Evolutionary conservation across 192 early-diverging fungal genomes (phyloP).

Genomic region (Paraglomus brasilianum): DNA sequence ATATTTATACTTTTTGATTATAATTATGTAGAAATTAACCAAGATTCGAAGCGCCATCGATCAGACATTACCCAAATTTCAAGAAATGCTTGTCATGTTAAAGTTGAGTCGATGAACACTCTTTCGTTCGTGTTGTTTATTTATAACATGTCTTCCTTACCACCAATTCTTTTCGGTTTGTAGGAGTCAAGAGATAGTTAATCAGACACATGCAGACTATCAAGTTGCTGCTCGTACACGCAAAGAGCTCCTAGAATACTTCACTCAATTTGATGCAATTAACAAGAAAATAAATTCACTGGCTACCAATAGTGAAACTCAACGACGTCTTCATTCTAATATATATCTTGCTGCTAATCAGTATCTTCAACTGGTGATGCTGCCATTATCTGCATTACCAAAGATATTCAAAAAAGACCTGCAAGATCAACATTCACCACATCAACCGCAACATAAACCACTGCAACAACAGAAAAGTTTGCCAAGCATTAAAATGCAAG

Average conservation of each 20-base stretch:
- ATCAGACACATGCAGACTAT: conserved; percentile 54
- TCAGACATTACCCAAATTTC: conserved; percentile 53
- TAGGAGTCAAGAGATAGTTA: conserved; percentile 31
- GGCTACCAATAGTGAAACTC: conserved; percentile 45
- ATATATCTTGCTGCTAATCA: conserved; percentile 62
- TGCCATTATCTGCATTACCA: conserved; percentile 71
- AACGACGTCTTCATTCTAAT: conserved; percentile 61
- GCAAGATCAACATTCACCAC: conserved; percentile 13
- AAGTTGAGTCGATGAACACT: conserved; percentile 38
- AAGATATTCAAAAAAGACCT: conserved; percentile 46
- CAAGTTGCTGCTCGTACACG: conserved; percentile 60
- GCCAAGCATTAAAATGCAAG: conserved; percentile 8
- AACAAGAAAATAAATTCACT: conserved; percentile 60
- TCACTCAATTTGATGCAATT: conserved; percentile 60
- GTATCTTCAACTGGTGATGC: conserved; percentile 78
- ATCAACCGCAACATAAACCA: neutral
- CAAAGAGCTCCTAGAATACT: conserved; percentile 63
- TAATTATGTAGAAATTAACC: conserved; percentile 39
- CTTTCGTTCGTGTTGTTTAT: neutral
- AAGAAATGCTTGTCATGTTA: conserved; percentile 54
- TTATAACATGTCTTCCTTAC: neutral
- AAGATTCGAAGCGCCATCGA: conserved; percentile 46
- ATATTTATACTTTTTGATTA: conserved; percentile 30
- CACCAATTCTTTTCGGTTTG: neutral
- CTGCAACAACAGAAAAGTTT: conserved; percentile 9